Percentiles rank a stretch among this genome's conserved stretches.
phyloP scores from a whole-genome alignment of 2,329 filamentous ascomycete species.

The Verticillium tricorpus region DNA sequence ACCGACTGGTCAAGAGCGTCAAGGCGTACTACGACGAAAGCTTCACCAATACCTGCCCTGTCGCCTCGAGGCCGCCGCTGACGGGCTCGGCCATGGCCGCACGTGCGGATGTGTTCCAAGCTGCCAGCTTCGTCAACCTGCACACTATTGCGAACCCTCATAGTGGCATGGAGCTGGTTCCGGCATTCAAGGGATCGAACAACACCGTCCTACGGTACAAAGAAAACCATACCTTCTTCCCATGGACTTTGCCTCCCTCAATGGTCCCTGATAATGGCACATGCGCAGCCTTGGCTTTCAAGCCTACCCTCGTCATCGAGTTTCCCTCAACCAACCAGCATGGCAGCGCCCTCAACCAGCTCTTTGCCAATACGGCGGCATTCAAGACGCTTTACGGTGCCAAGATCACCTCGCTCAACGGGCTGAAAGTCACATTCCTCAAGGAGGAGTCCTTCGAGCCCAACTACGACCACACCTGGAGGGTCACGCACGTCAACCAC shows the following conservation, averaged over 20 bases:
- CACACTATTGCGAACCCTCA: slow-evolving; percentile 70
- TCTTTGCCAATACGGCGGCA: slow-evolving; percentile 30
- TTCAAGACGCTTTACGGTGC: slow-evolving; percentile 18
- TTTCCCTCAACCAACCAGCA: slow-evolving; percentile 42
- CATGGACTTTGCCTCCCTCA: slow-evolving; percentile 80
- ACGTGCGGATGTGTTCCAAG: slow-evolving; percentile 79
- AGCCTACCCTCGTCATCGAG: slow-evolving; percentile 65
- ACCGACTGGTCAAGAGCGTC: slow-evolving; percentile 14
- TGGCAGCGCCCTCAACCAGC: slow-evolving; percentile 35
- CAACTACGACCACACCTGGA: slow-evolving; percentile 46
- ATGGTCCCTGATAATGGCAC: slow-evolving; percentile 73
- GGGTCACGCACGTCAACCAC: slow-evolving; percentile 76
- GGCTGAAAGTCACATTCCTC: slow-evolving; percentile 62
- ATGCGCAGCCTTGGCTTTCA: slow-evolving; percentile 68
- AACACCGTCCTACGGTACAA: slow-evolving; percentile 38
- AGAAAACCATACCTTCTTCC: slow-evolving; percentile 81
- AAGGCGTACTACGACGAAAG: slow-evolving; percentile 34
- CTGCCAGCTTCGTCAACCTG: slow-evolving; percentile 77
- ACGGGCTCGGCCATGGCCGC: slow-evolving; percentile 76
- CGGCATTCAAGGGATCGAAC: slow-evolving; percentile 38
- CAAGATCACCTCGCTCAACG: slow-evolving; percentile 39
- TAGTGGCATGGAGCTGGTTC: slow-evolving; percentile 30
- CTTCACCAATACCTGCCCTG: slow-evolving; percentile 62
- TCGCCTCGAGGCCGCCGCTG: slow-evolving; percentile 54
- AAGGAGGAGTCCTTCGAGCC: slow-evolving; percentile 46